Percentiles rank a stretch among this genome's conserved stretches.
phyloP scores from a whole-genome alignment of 2,329 filamentous ascomycete genomes.

The Cladosporium colombiae region DNA sequence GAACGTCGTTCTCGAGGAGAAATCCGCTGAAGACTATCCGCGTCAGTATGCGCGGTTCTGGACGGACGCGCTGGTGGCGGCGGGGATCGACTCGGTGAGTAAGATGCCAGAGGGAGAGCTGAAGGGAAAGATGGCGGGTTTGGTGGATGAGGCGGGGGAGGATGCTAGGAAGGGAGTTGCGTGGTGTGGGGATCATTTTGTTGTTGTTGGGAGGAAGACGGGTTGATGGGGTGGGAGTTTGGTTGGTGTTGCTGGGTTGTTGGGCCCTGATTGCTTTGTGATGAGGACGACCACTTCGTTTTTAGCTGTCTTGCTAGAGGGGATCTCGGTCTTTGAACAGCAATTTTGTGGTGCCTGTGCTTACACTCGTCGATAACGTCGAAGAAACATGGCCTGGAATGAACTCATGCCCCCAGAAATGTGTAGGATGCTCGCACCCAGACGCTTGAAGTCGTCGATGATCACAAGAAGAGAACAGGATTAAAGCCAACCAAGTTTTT shows the following conservation, averaged over 20 bases:
- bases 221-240: neutral
- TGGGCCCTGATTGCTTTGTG: neutral
- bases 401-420: neutral
- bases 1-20: neutral
- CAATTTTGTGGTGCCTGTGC: neutral
- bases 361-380: neutral
- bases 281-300: neutral
- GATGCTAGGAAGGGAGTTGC: slow-evolving; percentile 17
- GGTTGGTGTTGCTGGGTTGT: neutral
- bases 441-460: neutral
- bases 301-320: neutral
- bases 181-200: slow-evolving; percentile 13
- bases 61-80: slow-evolving; percentile 15
- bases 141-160: slow-evolving; percentile 4
- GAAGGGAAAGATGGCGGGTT: neutral
- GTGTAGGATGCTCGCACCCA: neutral
- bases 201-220: slow-evolving; percentile 12
- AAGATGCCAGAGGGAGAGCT: slow-evolving; percentile 12
- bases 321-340: neutral
- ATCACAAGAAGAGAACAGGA: neutral
- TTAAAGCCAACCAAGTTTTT: no score
- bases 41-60: slow-evolving; percentile 13
- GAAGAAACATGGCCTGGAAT: neutral
- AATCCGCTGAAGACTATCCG: neutral
- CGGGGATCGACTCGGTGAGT: slow-evolving; percentile 6